A percentile compares a stretch with the other conserved stretches of the same genome.
These are phyloP conservation scores for Trichocladium uniseriatum DNA, from an alignment of 495 filamentous ascomycete species.

Conservation along the genomic window DNA sequence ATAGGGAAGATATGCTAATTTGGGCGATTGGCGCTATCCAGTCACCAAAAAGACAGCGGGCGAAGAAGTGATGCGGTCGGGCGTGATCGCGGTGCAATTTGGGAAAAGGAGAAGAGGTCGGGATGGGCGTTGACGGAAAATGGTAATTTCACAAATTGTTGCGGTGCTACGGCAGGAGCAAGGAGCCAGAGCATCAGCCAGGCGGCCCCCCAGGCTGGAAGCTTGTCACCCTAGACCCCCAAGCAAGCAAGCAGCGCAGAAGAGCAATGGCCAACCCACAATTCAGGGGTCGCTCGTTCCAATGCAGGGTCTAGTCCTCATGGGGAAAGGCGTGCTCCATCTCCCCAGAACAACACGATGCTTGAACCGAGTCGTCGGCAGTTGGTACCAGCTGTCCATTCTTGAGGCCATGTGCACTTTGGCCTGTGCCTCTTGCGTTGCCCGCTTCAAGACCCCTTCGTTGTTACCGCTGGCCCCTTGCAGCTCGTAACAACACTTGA, in stretches of 20 bases:
- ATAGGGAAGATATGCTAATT: constrained; percentile 16
- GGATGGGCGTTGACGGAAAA: constrained; percentile 24
- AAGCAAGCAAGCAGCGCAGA: background rate
- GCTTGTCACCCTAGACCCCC: constrained; percentile 4
- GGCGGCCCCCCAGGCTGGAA: background rate
- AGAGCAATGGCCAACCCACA: constrained; percentile 15
- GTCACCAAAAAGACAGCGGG: constrained; percentile 16
- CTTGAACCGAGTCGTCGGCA: constrained; percentile 2
- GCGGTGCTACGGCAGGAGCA: constrained; percentile 25
- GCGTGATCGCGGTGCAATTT: constrained; percentile 13
- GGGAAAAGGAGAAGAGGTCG: constrained; percentile 30
- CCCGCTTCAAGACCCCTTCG: background rate
- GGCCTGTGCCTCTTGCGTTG: background rate
- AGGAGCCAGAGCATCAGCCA: constrained; percentile 17
- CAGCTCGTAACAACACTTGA: constrained; percentile 12
- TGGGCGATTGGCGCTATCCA: constrained; percentile 20
- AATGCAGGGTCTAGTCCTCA: constrained; percentile 9
- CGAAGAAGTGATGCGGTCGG: constrained; percentile 9
- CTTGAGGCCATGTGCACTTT: background rate
- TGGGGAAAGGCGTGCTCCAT: constrained; percentile 6
- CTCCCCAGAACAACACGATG: constrained; percentile 7
- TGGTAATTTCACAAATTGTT: constrained; percentile 35
- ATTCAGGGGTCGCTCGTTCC: constrained; percentile 22
- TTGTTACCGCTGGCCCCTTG: background rate
- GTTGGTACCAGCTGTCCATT: background rate